phyloP scores from a whole-genome alignment of 106 monocot genomes.

The Xerophyta viscosa region DNA sequence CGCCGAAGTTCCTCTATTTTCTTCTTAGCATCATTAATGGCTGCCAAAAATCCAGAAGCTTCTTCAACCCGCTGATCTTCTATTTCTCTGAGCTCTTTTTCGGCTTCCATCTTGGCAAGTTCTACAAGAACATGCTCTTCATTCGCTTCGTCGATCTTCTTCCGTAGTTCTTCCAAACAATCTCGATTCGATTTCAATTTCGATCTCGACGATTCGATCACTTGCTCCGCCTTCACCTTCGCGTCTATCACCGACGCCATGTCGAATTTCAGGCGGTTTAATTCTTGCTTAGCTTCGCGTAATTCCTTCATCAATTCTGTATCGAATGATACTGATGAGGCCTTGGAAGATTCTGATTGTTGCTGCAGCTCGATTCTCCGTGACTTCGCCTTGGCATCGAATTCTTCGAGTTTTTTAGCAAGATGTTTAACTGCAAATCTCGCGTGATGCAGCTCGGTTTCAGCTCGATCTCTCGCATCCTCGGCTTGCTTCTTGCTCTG shows the following conservation, averaged over 20 bases:
- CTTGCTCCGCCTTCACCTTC: conserved; percentile 35
- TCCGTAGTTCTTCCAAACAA: conserved; percentile 36
- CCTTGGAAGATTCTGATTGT: too few species aligned
- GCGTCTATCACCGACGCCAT: conserved; percentile 26
- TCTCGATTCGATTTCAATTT: conserved; percentile 6
- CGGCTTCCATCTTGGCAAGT: conserved; percentile 83
- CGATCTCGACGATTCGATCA: conserved; percentile 12
- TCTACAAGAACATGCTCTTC: conserved; percentile 84
- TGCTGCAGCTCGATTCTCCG: conserved; percentile 12
- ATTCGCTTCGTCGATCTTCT: conserved; percentile 43
- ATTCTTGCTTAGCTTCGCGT: conserved; percentile 29
- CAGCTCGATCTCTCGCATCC: conserved; percentile 18
- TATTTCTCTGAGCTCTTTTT: conserved; percentile 50
- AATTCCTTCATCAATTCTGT: conserved; percentile 31
- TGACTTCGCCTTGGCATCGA: conserved; percentile 16
- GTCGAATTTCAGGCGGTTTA: conserved; percentile 40
- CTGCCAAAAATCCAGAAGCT: conserved; percentile 18
- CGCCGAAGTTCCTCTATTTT: conserved; percentile 19
- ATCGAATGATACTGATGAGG: too few species aligned
- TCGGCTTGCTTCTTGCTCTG: conserved; percentile 17
- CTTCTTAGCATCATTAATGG: conserved; percentile 26
- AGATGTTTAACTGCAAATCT: conserved; percentile 24
- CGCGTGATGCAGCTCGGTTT: conserved; percentile 25
- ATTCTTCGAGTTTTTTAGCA: conserved; percentile 19
- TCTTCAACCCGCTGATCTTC: conserved; percentile 36